Conservation (phyloP, 345 rosid species). For the Xanthoceras sorbifolium region DNA sequence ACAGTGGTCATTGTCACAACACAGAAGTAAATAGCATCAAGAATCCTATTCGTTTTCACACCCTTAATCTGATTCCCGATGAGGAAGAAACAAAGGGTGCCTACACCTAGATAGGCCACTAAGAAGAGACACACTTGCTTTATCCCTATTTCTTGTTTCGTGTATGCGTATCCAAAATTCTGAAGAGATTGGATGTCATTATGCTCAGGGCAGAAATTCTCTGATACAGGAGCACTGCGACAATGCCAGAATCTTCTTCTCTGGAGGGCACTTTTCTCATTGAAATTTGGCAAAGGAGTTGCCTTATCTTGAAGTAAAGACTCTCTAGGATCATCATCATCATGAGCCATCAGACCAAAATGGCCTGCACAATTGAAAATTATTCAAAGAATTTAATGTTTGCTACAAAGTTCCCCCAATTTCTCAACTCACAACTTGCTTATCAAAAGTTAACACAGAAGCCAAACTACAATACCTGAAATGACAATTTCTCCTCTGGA, state of each 20-base stretch:
- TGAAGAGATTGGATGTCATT: constrained; percentile 13
- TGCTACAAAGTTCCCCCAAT: not conserved
- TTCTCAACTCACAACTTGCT: not conserved
- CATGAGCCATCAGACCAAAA: constrained; percentile 34
- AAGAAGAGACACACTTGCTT: constrained; percentile 29
- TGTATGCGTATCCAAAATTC: constrained; percentile 23
- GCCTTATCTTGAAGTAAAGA: constrained; percentile 34
- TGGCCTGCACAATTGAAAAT: not conserved
- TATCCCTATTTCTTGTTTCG: constrained; percentile 22
- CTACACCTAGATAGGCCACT: constrained; percentile 37
- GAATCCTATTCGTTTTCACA: constrained; percentile 48
- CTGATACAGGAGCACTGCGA: constrained; percentile 1
- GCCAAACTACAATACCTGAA: not conserved
- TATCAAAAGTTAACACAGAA: too few relatives aligned
- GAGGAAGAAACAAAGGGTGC: constrained; percentile 49
- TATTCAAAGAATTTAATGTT: not conserved
- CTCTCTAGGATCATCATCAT: constrained; percentile 27
- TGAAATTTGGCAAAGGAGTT: constrained; percentile 17
- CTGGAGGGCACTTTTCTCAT: constrained; percentile 27
- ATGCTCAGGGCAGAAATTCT: constrained; percentile 9
- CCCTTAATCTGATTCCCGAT: constrained; percentile 47
- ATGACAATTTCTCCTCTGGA: not conserved
- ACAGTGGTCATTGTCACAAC: constrained; percentile 59
- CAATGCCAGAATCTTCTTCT: constrained; percentile 27
- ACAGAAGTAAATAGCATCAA: constrained; percentile 56